Evolutionary conservation across 2,329 filamentous ascomycete genomes (phyloP).

Genomic region (Aaosphaeria arxii): DNA sequence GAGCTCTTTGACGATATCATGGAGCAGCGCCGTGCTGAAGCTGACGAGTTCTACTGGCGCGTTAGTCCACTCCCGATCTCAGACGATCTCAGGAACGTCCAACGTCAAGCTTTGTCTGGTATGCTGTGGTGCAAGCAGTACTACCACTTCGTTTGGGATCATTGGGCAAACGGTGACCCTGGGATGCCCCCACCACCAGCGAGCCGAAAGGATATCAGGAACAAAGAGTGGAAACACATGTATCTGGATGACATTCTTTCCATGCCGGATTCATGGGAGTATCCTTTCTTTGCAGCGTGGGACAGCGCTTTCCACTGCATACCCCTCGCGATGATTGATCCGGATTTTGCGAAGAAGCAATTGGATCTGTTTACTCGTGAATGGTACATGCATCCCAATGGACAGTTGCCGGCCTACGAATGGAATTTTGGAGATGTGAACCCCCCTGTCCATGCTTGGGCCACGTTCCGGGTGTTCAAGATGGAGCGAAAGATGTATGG

Average conservation of each 20-base stretch:
- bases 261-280: constrained; percentile 99
- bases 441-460: constrained; percentile 94
- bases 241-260: constrained; percentile 92
- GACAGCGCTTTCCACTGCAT: constrained; percentile 97
- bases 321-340: constrained; percentile 93
- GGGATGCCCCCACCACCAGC: constrained; percentile 81
- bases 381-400: constrained; percentile 99
- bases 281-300: constrained; percentile 97
- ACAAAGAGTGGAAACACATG: constrained; percentile 90
- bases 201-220: constrained; percentile 75
- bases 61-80: constrained; percentile 92
- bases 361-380: constrained; percentile 92
- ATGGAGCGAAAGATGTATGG: constrained; percentile 98
- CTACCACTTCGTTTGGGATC: constrained; percentile 95
- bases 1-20: constrained; percentile 89
- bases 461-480: constrained; percentile 93
- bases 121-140: constrained; percentile 99
- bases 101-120: constrained; percentile 87
- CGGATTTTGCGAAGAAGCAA: constrained; percentile 97
- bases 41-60: constrained; percentile 92
- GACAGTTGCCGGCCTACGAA: constrained; percentile 87
- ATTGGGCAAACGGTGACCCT: constrained; percentile 95
- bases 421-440: constrained; percentile 99
- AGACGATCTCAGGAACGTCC: constrained; percentile 90
- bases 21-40: constrained; percentile 80